A percentile compares a stretch with the other conserved stretches of the same genome.
Conservation (phyloP, 306 rosid species). For the Nissolia schottii region DNA sequence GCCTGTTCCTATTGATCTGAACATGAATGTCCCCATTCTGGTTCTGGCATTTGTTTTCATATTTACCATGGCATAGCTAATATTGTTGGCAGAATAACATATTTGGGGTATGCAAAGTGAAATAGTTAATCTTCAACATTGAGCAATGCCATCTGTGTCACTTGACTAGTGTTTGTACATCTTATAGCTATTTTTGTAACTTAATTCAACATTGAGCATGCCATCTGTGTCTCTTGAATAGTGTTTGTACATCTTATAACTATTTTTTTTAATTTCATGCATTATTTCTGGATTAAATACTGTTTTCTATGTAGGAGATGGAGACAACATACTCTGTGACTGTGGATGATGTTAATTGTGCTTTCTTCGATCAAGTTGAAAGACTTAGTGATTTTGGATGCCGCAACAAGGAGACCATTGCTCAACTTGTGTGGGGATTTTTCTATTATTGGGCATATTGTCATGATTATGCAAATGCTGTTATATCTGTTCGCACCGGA, state of each 20-base stretch:
- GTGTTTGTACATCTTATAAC: not conserved
- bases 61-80: not conserved
- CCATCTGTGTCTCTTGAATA: not conserved
- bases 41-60: not conserved
- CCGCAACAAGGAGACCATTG: slow-evolving; percentile 65
- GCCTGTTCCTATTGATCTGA: not conserved
- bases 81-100: not conserved
- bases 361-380: slow-evolving; percentile 81
- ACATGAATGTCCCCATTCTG: not conserved
- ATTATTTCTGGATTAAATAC: not conserved
- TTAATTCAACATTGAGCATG: not conserved
- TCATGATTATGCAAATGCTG: slow-evolving; percentile 81
- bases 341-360: slow-evolving; percentile 64
- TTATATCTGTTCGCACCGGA: slow-evolving; percentile 87
- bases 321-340: slow-evolving; percentile 56
- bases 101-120: not conserved
- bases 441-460: slow-evolving; percentile 93
- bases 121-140: not conserved
- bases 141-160: not conserved
- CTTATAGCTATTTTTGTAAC: not conserved
- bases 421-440: slow-evolving; percentile 90
- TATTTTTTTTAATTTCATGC: not conserved
- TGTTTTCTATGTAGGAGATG: slow-evolving; percentile 52
- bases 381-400: slow-evolving; percentile 56
- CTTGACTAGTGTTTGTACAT: not conserved